phyloP scores from a whole-genome alignment of 2,329 filamentous ascomycete genomes.

The Trichoderma koningii region DNA sequence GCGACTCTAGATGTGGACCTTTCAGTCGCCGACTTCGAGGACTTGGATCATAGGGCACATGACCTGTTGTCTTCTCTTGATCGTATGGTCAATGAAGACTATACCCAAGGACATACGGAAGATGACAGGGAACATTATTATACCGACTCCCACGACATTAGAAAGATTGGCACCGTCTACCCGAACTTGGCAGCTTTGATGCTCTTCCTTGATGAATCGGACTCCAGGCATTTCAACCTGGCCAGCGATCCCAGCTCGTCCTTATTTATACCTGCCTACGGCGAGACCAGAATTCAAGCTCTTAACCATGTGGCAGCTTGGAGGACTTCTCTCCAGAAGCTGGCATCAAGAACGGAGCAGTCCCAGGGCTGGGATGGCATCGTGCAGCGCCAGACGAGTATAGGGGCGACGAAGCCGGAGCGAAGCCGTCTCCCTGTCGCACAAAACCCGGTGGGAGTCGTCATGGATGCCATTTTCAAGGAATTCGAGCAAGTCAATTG shows the following conservation, averaged over 20 bases:
- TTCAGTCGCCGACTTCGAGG: neutral
- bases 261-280: neutral
- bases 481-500: conserved; percentile 24
- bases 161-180: neutral
- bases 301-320: neutral
- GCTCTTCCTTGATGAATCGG: neutral
- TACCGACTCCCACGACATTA: neutral
- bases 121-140: neutral
- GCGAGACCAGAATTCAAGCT: neutral
- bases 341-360: neutral
- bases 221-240: neutral
- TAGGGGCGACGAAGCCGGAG: no score
- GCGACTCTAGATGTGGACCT: conserved; percentile 1
- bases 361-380: neutral
- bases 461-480: conserved; percentile 22
- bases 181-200: neutral
- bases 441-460: conserved; percentile 17
- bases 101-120: neutral
- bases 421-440: neutral
- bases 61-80: neutral
- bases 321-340: neutral
- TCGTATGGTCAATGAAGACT: conserved; percentile 1
- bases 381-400: neutral
- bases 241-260: neutral
- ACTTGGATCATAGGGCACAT: neutral